These are phyloP conservation scores for Ulmus americana DNA, from an alignment of 331 rosid genomes.

Conservation along the genomic window DNA sequence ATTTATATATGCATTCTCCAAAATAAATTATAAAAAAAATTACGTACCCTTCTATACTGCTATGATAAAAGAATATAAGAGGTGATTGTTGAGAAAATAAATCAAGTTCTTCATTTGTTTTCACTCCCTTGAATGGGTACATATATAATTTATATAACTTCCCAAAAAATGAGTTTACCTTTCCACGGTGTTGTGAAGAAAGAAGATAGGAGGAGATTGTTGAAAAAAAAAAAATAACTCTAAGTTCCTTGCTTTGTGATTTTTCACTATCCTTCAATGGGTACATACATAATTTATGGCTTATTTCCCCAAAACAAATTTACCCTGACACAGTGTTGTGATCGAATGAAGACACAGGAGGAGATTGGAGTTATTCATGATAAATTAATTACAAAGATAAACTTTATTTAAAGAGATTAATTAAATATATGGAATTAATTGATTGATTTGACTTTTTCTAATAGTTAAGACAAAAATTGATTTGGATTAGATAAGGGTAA, in stretches of 20 bases:
- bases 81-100: no score
- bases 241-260: no score
- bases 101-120: no score
- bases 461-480: conserved; percentile 6
- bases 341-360: not conserved
- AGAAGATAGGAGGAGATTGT: not conserved
- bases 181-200: no score
- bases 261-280: not conserved
- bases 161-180: no score
- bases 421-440: not conserved
- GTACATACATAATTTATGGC: not conserved
- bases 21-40: no score
- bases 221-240: not conserved
- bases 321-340: not conserved
- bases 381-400: not conserved
- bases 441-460: conserved; percentile 17
- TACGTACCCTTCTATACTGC: no score
- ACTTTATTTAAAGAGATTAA: not conserved
- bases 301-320: not conserved
- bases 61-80: no score
- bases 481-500: conserved; percentile 9
- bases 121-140: no score
- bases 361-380: not conserved
- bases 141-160: no score
- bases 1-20: no score